A percentile compares a stretch with the other conserved stretches of the same genome.
phyloP scores from a whole-genome alignment of 2,329 filamentous ascomycete genomes.

The Hypoxylon rubiginosum region DNA sequence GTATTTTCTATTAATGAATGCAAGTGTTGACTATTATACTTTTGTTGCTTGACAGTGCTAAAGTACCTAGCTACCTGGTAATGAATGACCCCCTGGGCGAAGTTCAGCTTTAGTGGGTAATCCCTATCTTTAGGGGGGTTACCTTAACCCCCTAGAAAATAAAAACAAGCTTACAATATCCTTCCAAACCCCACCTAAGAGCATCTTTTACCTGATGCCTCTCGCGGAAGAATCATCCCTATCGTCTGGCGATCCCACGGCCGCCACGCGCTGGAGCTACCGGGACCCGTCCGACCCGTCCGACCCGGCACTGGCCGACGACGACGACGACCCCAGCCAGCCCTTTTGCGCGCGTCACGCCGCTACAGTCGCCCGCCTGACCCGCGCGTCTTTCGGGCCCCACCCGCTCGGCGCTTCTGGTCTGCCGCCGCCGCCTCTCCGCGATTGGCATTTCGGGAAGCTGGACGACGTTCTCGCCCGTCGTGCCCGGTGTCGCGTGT shows the following conservation, averaged over 20 bases:
- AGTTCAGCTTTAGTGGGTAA: background rate
- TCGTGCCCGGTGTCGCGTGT: conserved; percentile 14
- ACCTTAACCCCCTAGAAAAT: background rate
- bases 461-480: conserved; percentile 16
- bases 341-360: conserved; percentile 22
- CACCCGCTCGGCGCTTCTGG: conserved; percentile 3
- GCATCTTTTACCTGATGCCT: background rate
- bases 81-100: background rate
- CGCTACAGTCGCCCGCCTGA: conserved; percentile 3
- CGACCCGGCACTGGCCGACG: conserved; percentile 7
- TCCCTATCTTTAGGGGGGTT: background rate
- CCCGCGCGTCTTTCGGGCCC: conserved; percentile 3
- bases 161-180: background rate
- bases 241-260: background rate
- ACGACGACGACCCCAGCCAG: conserved; percentile 7
- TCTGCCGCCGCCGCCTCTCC: background rate
- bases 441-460: conserved; percentile 21
- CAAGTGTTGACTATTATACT: too few relatives aligned
- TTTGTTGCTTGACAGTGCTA: too few relatives aligned
- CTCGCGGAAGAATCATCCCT: background rate
- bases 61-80: too few relatives aligned
- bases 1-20: too few relatives aligned
- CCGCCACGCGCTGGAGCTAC: conserved; percentile 3
- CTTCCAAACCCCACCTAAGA: background rate
- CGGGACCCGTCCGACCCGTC: background rate